A percentile compares a stretch with the other conserved stretches of the same genome.
phyloP scores from a whole-genome alignment of 2,329 filamentous ascomycete species.

The Sporothrix brasiliensis region DNA sequence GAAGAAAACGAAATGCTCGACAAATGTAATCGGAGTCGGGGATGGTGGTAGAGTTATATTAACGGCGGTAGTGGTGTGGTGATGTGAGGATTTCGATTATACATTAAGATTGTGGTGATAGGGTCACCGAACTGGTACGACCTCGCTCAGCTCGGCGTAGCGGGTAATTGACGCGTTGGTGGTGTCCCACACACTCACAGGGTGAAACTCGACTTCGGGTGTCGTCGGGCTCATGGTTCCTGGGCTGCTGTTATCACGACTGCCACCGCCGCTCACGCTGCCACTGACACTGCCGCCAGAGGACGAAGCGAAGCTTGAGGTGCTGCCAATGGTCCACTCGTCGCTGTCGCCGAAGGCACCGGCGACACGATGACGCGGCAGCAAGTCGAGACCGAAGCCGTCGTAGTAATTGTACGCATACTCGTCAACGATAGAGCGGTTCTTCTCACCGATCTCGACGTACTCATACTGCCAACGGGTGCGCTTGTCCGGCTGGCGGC shows the following conservation, averaged over 20 bases:
- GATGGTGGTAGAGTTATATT: background rate
- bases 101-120: slow-evolving; percentile 21
- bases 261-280: slow-evolving; percentile 49
- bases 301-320: slow-evolving; percentile 65
- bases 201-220: slow-evolving; percentile 48
- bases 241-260: slow-evolving; percentile 54
- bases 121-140: slow-evolving; percentile 26
- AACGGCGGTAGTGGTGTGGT: background rate
- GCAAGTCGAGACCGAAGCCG: slow-evolving; percentile 52
- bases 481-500: slow-evolving; percentile 79
- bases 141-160: slow-evolving; percentile 25
- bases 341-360: slow-evolving; percentile 64
- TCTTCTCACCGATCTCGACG: slow-evolving; percentile 74
- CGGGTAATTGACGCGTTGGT: slow-evolving; percentile 37
- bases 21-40: slow-evolving; percentile 3
- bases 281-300: slow-evolving; percentile 45
- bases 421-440: slow-evolving; percentile 46
- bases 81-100: slow-evolving; percentile 12
- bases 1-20: background rate
- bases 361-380: slow-evolving; percentile 43
- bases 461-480: slow-evolving; percentile 97
- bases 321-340: slow-evolving; percentile 88
- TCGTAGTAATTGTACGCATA: slow-evolving; percentile 50
- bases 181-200: slow-evolving; percentile 47
- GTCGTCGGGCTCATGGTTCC: slow-evolving; percentile 55